Evolutionary conservation across 1,139 yeast species (phyloP), one percentile per base, ranked within the genome.

Genomic region (Pneumocystis jirovecii): DNA sequence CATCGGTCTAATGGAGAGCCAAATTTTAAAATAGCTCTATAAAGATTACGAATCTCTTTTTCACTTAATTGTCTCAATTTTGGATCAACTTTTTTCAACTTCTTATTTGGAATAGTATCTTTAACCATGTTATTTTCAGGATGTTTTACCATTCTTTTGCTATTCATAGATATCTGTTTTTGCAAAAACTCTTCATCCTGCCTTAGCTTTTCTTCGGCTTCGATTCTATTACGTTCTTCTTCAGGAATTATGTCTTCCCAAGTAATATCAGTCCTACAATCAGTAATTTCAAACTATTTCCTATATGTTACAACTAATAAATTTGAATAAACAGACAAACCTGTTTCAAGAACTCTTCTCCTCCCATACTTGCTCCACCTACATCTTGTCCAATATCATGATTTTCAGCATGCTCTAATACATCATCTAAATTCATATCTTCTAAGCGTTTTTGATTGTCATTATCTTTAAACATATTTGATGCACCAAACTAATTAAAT

Each of bases 161-260:
- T 84, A 72, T 84, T 86, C 85, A 91, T 83, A 69, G 89, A 90
- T 71, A 93, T 85, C 75, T 95, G 97, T 71, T 91, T 95, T 72
- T 89, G 85, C 68, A 93, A 81, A 74, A 85, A 91, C 69, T 83
- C 86, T 69, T 93, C 97, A 71, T 93, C 97, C 61, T 86, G 83
- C 65, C 88, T 83, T 74, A 85, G 85, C 79, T 87, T 86, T 73
- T 93, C 98, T 68, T 90, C 96, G 69, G 88, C 96, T 74, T 95
- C 93, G 72, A 95, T 81, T 74, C 88, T 88, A 66, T 84, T 82
- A 68, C 95, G 80, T 75, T 95, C 98, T 64, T 89, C 96, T 70
- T 89, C 95, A 0, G 99, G 99, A 72, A 95, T 95, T 71, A 95
- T 95, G 75, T 95, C 99, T 77, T 95, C 98, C 99, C 99, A 95